A percentile compares a stretch with the other conserved stretches of the same genome.
Conservation (phyloP, 2,329 filamentous ascomycete species). For the Beauveria pseudobassiana region DNA sequence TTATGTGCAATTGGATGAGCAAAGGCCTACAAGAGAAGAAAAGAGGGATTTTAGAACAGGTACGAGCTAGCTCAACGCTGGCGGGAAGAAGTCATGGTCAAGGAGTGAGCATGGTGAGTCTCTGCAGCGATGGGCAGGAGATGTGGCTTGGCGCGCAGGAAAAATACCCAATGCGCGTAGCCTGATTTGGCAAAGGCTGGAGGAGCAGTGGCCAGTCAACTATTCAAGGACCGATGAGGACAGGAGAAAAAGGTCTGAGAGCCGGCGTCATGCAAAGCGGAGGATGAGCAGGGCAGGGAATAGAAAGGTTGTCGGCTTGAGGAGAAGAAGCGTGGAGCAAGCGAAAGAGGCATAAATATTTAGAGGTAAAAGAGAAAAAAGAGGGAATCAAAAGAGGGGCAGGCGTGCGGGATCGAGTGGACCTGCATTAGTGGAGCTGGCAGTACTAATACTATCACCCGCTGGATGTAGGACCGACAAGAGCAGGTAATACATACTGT, state of each 20-base stretch:
- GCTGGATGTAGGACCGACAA: no score
- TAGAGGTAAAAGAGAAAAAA: neutral
- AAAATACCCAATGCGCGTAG: neutral
- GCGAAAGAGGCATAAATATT: no score
- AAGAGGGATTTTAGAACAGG: neutral
- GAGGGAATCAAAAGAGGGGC: neutral
- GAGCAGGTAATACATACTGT: no score
- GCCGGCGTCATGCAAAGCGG: neutral
- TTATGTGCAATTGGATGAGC: neutral
- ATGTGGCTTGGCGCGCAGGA: neutral
- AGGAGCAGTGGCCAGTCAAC: neutral
- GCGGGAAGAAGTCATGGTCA: neutral
- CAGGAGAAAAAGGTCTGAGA: neutral
- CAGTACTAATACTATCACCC: no score
- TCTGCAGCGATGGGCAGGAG: neutral
- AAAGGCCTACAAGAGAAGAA: neutral
- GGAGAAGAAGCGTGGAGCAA: no score
- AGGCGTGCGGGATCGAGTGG: conserved; percentile 1
- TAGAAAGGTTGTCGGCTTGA: neutral
- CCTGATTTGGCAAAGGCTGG: neutral
- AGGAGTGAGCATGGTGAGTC: neutral
- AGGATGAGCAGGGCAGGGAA: neutral
- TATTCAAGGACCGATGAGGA: neutral
- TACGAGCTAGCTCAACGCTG: neutral
- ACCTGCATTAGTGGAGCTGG: conserved; percentile 1